phyloP scores from a whole-genome alignment of 192 early-diverging fungal genomes.

The Backusella westeae region DNA sequence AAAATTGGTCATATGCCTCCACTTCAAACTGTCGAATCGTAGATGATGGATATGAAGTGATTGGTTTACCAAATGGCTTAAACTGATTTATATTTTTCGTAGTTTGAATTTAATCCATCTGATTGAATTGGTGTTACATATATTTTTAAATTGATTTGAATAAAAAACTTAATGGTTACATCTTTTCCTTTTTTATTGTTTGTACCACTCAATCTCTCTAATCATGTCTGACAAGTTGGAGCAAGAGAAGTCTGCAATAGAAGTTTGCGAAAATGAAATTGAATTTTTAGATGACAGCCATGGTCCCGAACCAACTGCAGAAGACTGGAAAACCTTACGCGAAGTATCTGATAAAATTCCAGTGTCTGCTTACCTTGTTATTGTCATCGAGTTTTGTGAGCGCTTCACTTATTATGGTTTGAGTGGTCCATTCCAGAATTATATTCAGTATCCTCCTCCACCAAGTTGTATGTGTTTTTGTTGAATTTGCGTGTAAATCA shows the following conservation, averaged over 20 bases:
- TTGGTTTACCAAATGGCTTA: neutral
- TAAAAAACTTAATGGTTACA: neutral
- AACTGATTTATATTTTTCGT: neutral
- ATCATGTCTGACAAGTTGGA: slow-evolving; percentile 23
- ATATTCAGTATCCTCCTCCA: slow-evolving; percentile 49
- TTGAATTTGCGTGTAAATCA: neutral
- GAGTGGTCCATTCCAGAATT: slow-evolving; percentile 58
- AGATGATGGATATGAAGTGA: neutral
- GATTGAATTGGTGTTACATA: neutral
- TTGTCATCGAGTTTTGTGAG: slow-evolving; percentile 62
- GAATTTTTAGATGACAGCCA: slow-evolving; percentile 34
- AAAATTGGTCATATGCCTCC: neutral
- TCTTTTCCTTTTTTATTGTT: neutral
- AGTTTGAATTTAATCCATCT: neutral
- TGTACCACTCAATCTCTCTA: neutral
- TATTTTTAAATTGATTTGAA: neutral
- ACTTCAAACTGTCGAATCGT: neutral
- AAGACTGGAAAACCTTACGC: slow-evolving; percentile 55
- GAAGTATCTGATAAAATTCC: slow-evolving; percentile 62
- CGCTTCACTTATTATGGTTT: slow-evolving; percentile 67
- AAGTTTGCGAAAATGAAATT: neutral
- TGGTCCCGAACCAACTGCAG: slow-evolving; percentile 53
- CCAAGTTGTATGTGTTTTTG: slow-evolving; percentile 24
- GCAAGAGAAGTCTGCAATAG: neutral
- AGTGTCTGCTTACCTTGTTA: slow-evolving; percentile 49